Percentiles rank a stretch among this genome's conserved stretches.
phyloP scores from a whole-genome alignment of 768 basidiomycete genomes.

The Paxillus rubicundulus region DNA sequence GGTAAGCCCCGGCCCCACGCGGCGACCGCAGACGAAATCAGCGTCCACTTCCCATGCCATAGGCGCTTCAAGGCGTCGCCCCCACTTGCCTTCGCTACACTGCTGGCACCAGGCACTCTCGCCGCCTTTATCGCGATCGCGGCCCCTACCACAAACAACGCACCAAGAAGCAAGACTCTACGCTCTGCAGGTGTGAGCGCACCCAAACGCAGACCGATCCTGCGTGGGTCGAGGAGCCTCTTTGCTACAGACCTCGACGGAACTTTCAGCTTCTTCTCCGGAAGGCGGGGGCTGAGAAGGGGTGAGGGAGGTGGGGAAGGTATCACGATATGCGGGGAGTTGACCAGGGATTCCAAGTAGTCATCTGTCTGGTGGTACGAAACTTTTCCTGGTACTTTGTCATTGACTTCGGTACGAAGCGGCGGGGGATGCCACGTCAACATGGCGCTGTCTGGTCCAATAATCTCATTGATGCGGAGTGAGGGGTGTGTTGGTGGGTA shows the following conservation, averaged over 20 bases:
- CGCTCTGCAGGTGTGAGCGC: constrained; percentile 29
- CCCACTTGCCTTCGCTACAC: constrained; percentile 10
- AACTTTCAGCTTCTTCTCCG: constrained; percentile 20
- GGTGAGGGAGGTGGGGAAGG: constrained; percentile 27
- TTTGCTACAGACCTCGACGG: constrained; percentile 9
- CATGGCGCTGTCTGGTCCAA: constrained; percentile 77
- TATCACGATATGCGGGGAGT: constrained; percentile 23
- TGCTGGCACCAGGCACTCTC: constrained; percentile 13
- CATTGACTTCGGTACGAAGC: constrained; percentile 12
- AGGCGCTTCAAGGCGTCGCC: constrained; percentile 23
- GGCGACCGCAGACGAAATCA: constrained; percentile 21
- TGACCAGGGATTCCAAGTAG: constrained; percentile 23
- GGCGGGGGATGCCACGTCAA: constrained; percentile 58
- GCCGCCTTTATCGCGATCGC: constrained; percentile 49
- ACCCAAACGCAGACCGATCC: constrained; percentile 19
- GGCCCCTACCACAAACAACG: constrained; percentile 66
- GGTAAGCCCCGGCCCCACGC: constrained; percentile 29
- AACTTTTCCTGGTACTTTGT: constrained; percentile 23
- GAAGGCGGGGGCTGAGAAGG: not conserved
- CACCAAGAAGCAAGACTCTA: constrained; percentile 52
- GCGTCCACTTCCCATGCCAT: constrained; percentile 23
- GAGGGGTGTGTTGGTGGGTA: constrained; percentile 62
- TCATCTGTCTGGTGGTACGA: constrained; percentile 24
- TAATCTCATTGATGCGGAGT: constrained; percentile 53
- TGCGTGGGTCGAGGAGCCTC: constrained; percentile 13